Percentiles rank a stretch among this genome's conserved stretches.
phyloP scores from a whole-genome alignment of 805 yeast species.

The Candida gorgasii region DNA sequence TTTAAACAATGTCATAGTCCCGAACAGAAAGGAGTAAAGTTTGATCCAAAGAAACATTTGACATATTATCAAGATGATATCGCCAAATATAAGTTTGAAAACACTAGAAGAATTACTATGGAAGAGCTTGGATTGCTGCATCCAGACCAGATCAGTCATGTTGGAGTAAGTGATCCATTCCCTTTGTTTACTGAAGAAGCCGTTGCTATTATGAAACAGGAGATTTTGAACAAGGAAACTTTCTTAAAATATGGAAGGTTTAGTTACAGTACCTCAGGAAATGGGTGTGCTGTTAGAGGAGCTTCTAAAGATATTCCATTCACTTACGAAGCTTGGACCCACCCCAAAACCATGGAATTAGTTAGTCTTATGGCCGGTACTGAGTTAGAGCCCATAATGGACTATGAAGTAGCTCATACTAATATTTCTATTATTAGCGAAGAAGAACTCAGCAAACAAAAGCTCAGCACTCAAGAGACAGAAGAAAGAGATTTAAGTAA shows the following conservation, averaged over 20 bases:
- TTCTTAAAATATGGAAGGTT: slow-evolving; percentile 47
- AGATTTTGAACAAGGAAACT: slow-evolving; percentile 48
- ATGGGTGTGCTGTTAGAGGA: slow-evolving; percentile 54
- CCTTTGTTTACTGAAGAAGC: slow-evolving; percentile 64
- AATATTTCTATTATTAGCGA: slow-evolving; percentile 49
- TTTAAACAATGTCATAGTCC: slow-evolving; percentile 16
- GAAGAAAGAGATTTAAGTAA: slow-evolving; percentile 18
- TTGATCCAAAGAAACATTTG: slow-evolving; percentile 37
- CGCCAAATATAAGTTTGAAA: slow-evolving; percentile 18
- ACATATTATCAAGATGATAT: slow-evolving; percentile 19
- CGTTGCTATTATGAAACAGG: slow-evolving; percentile 57
- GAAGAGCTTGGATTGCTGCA: slow-evolving; percentile 49
- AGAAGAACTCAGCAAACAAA: slow-evolving; percentile 27
- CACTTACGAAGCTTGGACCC: slow-evolving; percentile 57
- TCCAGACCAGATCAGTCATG: slow-evolving; percentile 50
- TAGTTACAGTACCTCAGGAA: slow-evolving; percentile 44
- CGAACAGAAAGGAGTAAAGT: slow-evolving; percentile 14
- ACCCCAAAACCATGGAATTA: slow-evolving; percentile 55
- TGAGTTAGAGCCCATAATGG: slow-evolving; percentile 54
- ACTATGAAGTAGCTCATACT: slow-evolving; percentile 56
- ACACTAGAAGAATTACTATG: slow-evolving; percentile 40
- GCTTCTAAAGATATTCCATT: slow-evolving; percentile 51
- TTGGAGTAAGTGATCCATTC: slow-evolving; percentile 62
- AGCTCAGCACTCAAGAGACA: no score
- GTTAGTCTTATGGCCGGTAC: slow-evolving; percentile 60